phyloP scores from a whole-genome alignment of 2,329 filamentous ascomycete species.

The Apiospora marii region DNA sequence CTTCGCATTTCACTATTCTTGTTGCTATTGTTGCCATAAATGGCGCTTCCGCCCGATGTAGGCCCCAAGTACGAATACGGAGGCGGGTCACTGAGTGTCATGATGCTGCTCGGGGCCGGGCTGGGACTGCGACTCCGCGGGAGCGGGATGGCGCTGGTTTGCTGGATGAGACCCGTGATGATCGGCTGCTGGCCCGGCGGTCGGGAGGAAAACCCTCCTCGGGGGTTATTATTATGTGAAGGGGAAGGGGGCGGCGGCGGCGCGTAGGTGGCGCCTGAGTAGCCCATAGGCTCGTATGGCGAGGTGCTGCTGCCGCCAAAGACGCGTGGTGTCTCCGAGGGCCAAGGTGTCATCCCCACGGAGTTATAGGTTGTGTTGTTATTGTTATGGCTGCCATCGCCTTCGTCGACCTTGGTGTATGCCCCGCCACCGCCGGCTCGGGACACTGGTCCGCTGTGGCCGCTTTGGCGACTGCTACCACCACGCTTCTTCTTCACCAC shows the following conservation, averaged over 20 bases:
- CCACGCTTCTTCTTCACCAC: not conserved
- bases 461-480: not conserved
- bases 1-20: not conserved
- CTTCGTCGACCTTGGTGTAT: conserved; percentile 27
- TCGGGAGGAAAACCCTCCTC: not conserved
- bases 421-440: not conserved
- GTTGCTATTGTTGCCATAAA: not conserved
- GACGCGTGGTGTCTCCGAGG: not conserved
- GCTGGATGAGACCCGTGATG: conserved; percentile 25
- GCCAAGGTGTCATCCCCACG: not conserved
- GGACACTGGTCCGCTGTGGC: not conserved
- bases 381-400: not conserved
- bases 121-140: conserved; percentile 19
- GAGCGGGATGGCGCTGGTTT: conserved; percentile 24
- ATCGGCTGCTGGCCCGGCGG: conserved; percentile 12
- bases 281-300: conserved; percentile 25
- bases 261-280: not conserved
- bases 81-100: not conserved
- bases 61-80: not conserved
- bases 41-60: not conserved
- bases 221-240: not conserved
- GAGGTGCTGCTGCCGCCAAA: not conserved
- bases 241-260: not conserved
- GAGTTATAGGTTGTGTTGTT: not conserved
- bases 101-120: conserved; percentile 22